Evolutionary conservation across 2,329 filamentous ascomycete genomes (phyloP).

Genomic region (Sarocladium strictum): DNA sequence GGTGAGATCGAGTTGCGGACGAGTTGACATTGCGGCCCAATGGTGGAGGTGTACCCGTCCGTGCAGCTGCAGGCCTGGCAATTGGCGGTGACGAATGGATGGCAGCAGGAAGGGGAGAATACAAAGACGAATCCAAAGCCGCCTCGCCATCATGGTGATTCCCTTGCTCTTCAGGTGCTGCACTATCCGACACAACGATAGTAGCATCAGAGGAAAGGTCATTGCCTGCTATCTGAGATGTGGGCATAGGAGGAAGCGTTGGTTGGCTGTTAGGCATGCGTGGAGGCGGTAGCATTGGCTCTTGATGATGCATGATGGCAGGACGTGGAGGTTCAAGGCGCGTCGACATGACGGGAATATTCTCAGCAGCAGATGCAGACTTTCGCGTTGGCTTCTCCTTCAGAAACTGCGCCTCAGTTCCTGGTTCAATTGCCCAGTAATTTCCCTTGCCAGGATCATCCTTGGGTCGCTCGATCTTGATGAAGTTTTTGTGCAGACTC

Average conservation of each 20-base stretch:
- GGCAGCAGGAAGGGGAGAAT: slow-evolving; percentile 62
- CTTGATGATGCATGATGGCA: slow-evolving; percentile 25
- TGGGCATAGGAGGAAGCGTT: slow-evolving; percentile 34
- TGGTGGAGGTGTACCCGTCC: slow-evolving; percentile 72
- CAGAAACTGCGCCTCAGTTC: slow-evolving; percentile 82
- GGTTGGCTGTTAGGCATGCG: slow-evolving; percentile 30
- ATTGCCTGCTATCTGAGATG: slow-evolving; percentile 16
- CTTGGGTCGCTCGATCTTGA: slow-evolving; percentile 92
- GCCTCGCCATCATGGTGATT: slow-evolving; percentile 35
- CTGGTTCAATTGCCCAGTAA: slow-evolving; percentile 92
- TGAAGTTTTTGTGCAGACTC: slow-evolving; percentile 92
- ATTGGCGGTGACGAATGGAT: slow-evolving; percentile 92
- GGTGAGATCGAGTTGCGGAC: slow-evolving; percentile 61
- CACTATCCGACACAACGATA: slow-evolving; percentile 64
- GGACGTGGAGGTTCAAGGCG: slow-evolving; percentile 47
- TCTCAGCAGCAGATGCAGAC: slow-evolving; percentile 48
- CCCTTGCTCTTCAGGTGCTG: slow-evolving; percentile 43
- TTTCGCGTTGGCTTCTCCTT: slow-evolving; percentile 74
- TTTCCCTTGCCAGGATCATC: slow-evolving; percentile 96
- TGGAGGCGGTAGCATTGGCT: slow-evolving; percentile 45
- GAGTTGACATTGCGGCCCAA: slow-evolving; percentile 54
- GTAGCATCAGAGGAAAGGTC: slow-evolving; percentile 72
- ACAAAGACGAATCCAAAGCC: slow-evolving; percentile 45
- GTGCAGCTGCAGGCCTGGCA: slow-evolving; percentile 49
- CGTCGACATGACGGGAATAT: slow-evolving; percentile 51